Base-by-base conservation (phyloP, 441 rosid genomes). In the Metrosideros polymorpha region DNA sequence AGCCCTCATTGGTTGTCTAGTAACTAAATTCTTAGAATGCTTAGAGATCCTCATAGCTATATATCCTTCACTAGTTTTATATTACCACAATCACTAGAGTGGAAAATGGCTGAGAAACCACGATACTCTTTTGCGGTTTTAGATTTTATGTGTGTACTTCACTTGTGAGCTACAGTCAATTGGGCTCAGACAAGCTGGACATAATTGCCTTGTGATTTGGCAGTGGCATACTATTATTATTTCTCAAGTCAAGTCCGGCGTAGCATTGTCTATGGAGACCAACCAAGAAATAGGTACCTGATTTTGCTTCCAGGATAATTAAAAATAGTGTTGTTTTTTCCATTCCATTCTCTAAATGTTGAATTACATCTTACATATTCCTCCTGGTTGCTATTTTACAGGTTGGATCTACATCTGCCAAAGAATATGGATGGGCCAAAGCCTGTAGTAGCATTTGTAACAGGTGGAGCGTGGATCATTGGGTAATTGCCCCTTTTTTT, bases 391-490 rank as follows among this genome's bases (percentile, higher is more conserved):
- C 85, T 87, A 54, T 83, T 86, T 90, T 85, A 85, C 89, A 98
- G 99, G 94, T 89, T 98, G 93, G 99, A 98, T 92, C 91, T 95
- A 84, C 92, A 95, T 91, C 86, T 98, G 87, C 99, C 99, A 10
- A 89, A 90, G 88, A 91, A 88, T 82, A 89, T 8, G 76, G 92
- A 92, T 89, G 95, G 93, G 52, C 91, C 87, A 24, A 96, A 95
- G 91, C 99, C 99, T 63, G 99, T 95, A 84, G 98, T 98, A 77
- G 94, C 93, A 85, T 96, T 96, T 89, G 98, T 98, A 71, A 98
- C 99, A 43, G 99, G 99, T 85, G 99, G 99, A 87, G 99, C 99
- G 59, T 97, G 99, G 99, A 97, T 96, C 51, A 96, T 98, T 85
- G 99, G 99, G 98, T 96, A 88, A 90, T 90, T 30, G 45, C 77